Evolutionary conservation across 768 basidiomycete species (phyloP).

Genomic region (Leccinellum luteum): DNA sequence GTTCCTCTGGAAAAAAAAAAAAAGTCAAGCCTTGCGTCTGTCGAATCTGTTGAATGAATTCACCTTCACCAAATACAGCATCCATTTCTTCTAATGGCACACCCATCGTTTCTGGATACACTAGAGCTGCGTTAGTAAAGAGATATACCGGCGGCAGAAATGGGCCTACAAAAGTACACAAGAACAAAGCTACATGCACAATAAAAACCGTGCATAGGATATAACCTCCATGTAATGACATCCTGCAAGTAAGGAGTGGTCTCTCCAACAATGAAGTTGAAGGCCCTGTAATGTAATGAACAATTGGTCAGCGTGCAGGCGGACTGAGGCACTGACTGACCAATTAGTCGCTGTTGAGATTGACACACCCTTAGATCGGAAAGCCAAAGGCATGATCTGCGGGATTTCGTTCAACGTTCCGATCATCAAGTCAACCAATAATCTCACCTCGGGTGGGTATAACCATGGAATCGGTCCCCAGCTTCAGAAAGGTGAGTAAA

Average conservation of each 20-base stretch:
- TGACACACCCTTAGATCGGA: conserved; percentile 95
- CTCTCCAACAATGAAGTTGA: conserved; percentile 89
- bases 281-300: conserved; percentile 42
- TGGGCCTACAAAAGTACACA: conserved; percentile 71
- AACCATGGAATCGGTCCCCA: conserved; percentile 91
- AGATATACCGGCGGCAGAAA: background rate
- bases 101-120: conserved; percentile 85
- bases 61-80: conserved; percentile 84
- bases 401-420: conserved; percentile 2
- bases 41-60: background rate
- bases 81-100: conserved; percentile 92
- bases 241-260: conserved; percentile 86
- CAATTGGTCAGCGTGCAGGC: conserved; percentile 10
- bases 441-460: conserved; percentile 75
- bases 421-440: conserved; percentile 1
- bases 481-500: conserved; percentile 24
- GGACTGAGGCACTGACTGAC: conserved; percentile 21
- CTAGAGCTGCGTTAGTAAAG: conserved; percentile 35
- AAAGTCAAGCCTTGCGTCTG: conserved; percentile 16
- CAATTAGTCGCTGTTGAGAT: conserved; percentile 88
- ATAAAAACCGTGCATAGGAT: conserved; percentile 95
- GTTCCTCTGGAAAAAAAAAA: conserved; percentile 43
- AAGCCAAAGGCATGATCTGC: conserved; percentile 84
- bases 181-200: conserved; percentile 84
- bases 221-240: conserved; percentile 83